A percentile compares a stretch with the other conserved stretches of the same genome.
These are phyloP conservation scores for Euphorbia pulcherrima DNA, from an alignment of 345 rosid genomes.

Conservation along the genomic window DNA sequence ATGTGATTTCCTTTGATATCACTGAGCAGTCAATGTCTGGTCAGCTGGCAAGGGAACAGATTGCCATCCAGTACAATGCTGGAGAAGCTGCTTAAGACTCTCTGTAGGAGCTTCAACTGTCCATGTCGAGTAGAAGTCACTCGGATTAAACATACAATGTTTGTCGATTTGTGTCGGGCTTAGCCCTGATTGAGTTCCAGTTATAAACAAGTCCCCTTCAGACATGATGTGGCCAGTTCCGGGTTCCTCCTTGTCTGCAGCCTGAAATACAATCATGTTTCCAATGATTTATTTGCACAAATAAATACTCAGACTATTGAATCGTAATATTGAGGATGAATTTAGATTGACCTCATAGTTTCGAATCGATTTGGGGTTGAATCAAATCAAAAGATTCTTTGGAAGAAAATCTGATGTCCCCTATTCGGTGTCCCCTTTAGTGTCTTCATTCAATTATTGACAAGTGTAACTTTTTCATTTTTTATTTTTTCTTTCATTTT, in stretches of 20 bases:
- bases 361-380: no score
- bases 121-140: slow-evolving; percentile 64
- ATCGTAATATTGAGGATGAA: no score
- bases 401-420: no score
- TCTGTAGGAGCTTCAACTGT: slow-evolving; percentile 65
- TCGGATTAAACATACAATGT: slow-evolving; percentile 54
- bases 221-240: slow-evolving; percentile 59
- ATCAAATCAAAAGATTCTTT: no score
- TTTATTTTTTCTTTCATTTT: no score
- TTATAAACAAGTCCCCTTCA: slow-evolving; percentile 65
- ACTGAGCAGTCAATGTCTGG: slow-evolving; percentile 19
- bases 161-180: slow-evolving; percentile 26
- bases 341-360: no score
- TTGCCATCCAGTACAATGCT: slow-evolving; percentile 77
- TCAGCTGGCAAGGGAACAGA: slow-evolving; percentile 53
- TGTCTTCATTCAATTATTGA: no score
- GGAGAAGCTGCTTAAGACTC: slow-evolving; percentile 63
- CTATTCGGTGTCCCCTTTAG: no score
- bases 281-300: neutral
- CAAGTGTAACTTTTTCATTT: no score
- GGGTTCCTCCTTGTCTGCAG: slow-evolving; percentile 57
- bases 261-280: slow-evolving; percentile 37
- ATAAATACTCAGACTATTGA: no score
- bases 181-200: slow-evolving; percentile 64
- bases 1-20: neutral